phyloP scores from a whole-genome alignment of 2,329 filamentous ascomycete species.

The Diaporthe amygdali region DNA sequence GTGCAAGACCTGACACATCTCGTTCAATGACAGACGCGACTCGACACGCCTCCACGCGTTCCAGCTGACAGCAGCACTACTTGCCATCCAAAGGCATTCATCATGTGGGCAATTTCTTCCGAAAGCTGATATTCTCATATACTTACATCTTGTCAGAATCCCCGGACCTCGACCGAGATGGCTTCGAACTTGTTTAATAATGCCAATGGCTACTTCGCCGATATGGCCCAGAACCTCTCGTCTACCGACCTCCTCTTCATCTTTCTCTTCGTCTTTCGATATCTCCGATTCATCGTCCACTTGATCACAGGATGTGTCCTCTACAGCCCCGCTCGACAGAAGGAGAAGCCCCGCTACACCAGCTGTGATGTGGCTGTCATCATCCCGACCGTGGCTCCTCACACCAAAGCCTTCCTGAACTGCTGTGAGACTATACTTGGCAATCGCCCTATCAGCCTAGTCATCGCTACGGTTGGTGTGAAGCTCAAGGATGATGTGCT shows the following conservation, averaged over 20 bases:
- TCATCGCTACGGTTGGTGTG: slow-evolving; percentile 52
- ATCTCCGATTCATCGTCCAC: slow-evolving; percentile 50
- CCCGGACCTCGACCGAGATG: not conserved
- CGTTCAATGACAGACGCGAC: not conserved
- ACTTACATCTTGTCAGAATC: not conserved
- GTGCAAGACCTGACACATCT: too few species aligned
- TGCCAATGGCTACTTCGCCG: not conserved
- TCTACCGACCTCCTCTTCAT: slow-evolving; percentile 32
- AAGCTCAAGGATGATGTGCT: slow-evolving; percentile 30
- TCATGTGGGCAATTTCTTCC: not conserved
- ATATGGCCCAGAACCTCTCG: not conserved
- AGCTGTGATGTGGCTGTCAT: slow-evolving; percentile 53
- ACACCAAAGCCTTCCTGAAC: slow-evolving; percentile 43
- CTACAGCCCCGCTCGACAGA: slow-evolving; percentile 42
- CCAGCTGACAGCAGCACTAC: too few species aligned
- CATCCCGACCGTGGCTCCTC: slow-evolving; percentile 55
- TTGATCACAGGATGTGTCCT: slow-evolving; percentile 42
- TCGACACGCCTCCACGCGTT: too few species aligned
- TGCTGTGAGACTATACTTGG: slow-evolving; percentile 45
- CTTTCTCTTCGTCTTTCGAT: slow-evolving; percentile 48
- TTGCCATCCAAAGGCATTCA: not conserved
- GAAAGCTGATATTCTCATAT: accelerated
- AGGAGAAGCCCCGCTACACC: slow-evolving; percentile 35
- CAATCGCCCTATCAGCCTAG: slow-evolving; percentile 43
- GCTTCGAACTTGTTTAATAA: not conserved